These are phyloP conservation scores for Voacanga thouarsii DNA, from an alignment of 257 asterid species.

Conservation along the genomic window DNA sequence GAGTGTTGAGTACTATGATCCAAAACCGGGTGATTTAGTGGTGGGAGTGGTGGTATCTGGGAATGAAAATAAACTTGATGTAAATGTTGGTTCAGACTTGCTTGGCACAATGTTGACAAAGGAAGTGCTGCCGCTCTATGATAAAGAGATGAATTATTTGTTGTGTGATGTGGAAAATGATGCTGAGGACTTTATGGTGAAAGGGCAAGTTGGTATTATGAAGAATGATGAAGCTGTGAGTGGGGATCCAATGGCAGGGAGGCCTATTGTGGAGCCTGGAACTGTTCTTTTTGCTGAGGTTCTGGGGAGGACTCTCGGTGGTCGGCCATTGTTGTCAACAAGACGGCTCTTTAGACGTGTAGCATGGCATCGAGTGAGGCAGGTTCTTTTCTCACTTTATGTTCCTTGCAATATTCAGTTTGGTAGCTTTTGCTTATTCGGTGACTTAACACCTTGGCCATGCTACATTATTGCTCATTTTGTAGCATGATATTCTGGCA, in stretches of 20 bases:
- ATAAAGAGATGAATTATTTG: conserved; percentile 71
- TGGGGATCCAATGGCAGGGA: conserved; percentile 43
- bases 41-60: conserved; percentile 97
- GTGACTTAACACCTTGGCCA: neutral
- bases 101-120: conserved; percentile 92
- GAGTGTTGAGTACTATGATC: conserved; percentile 77
- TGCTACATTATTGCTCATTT: neutral
- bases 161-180: conserved; percentile 66
- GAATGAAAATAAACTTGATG: conserved; percentile 84
- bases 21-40: conserved; percentile 77
- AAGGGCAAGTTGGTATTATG: conserved; percentile 74
- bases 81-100: conserved; percentile 80
- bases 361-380: conserved; percentile 99
- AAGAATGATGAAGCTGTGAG: conserved; percentile 57
- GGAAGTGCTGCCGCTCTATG: conserved; percentile 85
- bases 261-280: conserved; percentile 86
- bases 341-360: conserved; percentile 70
- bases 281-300: conserved; percentile 85
- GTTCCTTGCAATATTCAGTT: conserved; percentile 3
- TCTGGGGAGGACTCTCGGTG: conserved; percentile 94
- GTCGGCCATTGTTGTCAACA: conserved; percentile 78
- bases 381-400: conserved; percentile 73
- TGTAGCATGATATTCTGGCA: neutral
- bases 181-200: conserved; percentile 53
- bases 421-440: neutral